Percentiles rank a stretch among this genome's conserved stretches.
Evolutionary conservation across 257 asterid genomes (phyloP).

Genomic region (Linderniella brevidens): DNA sequence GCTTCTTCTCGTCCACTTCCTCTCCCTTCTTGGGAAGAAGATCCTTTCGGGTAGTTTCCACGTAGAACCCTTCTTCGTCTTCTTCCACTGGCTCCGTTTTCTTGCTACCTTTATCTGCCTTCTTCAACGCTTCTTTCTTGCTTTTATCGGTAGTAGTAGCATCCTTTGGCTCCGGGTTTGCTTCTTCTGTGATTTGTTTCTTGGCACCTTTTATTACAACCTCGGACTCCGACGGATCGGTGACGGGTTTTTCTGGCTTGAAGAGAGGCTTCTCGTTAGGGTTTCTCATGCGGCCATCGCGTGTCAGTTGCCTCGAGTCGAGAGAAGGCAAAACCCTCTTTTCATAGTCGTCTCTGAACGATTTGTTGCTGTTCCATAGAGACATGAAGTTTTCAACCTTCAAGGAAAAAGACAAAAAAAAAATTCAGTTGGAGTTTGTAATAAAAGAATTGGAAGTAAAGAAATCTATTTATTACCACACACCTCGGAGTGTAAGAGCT

Average conservation of each 20-base stretch:
- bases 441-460: no score
- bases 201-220: slow-evolving; percentile 18
- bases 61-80: slow-evolving; percentile 19
- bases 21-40: slow-evolving; percentile 22
- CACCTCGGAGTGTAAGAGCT: slow-evolving; percentile 48
- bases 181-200: slow-evolving; percentile 3
- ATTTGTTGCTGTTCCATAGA: slow-evolving; percentile 30
- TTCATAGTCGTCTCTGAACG: slow-evolving; percentile 51
- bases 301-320: slow-evolving; percentile 47
- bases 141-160: slow-evolving; percentile 10
- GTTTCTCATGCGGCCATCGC: slow-evolving; percentile 56
- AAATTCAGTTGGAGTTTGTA: no score
- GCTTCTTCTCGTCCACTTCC: slow-evolving; percentile 29
- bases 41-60: slow-evolving; percentile 15
- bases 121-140: slow-evolving; percentile 17
- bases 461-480: slow-evolving; percentile 1
- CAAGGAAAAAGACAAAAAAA: slow-evolving; percentile 1
- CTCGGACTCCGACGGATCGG: slow-evolving; percentile 18
- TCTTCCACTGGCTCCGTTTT: slow-evolving; percentile 16
- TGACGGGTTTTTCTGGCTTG: slow-evolving; percentile 11
- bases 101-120: slow-evolving; percentile 28
- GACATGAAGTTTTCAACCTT: slow-evolving; percentile 52
- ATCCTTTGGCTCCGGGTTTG: neutral
- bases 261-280: slow-evolving; percentile 50
- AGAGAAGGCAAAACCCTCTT: slow-evolving; percentile 45